Evolutionary conservation across 2,329 filamentous ascomycete genomes (phyloP), one percentile per base, ranked within the genome.

Genomic region (Chaetomiaceae sp.): DNA sequence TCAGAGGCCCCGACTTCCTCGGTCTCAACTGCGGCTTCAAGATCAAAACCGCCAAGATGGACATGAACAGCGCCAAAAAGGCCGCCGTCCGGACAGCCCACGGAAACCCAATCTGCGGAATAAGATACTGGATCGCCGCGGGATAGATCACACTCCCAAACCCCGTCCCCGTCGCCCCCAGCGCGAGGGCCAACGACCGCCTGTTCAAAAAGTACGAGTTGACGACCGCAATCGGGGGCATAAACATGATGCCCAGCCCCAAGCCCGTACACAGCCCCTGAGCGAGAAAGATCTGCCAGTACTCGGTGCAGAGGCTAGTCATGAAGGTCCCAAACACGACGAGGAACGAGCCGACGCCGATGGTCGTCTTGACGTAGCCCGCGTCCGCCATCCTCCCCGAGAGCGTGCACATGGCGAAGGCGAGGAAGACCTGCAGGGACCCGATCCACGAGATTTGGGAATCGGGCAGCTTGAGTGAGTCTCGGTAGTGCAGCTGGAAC

Each of bases 111-210:
- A 87, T 68, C 25, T 69, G 71, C 0, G 83, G 83, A 3, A 86
- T 73, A 6, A 87, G 69, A 49, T 82, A 77, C 63, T 78, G 73
- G 5, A 81, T 72, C 2, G 79, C 72, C 1, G 79, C 75, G 0
- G 85, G 84, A 62, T 85, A 87, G 6, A 88, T 71, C 3, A 87
- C 69, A 2, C 83, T 83, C 1, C 85, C 85, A 0, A 78, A 76
- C 1, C 80, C 78, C 12, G 81, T 82, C 1, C 85, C 85, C 0
- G 77, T 78, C 0, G 83, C 79, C 31, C 78, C 75, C 4, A 85
- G 71, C 0, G 81, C 78, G 39, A 88, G 71, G 0, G 83, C 84
- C 4, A 84, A 69, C 0, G 78, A 75, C 11, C 81, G 73, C 43
- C 76, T 78, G 53, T 70, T 75, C 46, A 71, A 69, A 64, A 87